Conservation (phyloP, 495 filamentous ascomycete species). For the Aspergillus ellipticus region DNA sequence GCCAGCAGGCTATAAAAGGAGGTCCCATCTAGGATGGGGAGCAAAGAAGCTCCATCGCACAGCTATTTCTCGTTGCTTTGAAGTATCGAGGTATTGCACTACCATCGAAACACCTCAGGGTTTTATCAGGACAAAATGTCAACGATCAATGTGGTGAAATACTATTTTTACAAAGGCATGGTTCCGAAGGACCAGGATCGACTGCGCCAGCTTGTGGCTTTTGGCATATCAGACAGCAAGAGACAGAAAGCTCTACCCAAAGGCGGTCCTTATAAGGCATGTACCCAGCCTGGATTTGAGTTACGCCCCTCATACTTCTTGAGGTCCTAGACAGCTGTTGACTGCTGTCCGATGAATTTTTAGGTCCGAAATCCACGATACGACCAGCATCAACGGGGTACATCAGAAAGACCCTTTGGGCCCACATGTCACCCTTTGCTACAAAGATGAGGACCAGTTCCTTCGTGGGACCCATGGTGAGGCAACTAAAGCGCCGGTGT, state of each 20-base stretch:
- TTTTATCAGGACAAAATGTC: no score
- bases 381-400: not conserved
- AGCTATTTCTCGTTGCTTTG: no score
- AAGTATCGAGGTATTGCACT: no score
- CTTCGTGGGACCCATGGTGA: constrained; percentile 2
- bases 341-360: no score
- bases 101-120: no score
- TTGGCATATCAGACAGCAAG: not conserved
- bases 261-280: not conserved
- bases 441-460: constrained; percentile 1
- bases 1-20: no score
- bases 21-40: no score
- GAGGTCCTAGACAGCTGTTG: no score
- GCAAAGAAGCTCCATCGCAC: no score
- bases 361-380: not conserved
- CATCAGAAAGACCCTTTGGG: constrained; percentile 1
- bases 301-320: no score
- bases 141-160: constrained; percentile 1
- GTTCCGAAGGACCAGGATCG: not conserved
- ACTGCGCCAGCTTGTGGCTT: not conserved
- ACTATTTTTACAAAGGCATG: not conserved
- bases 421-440: constrained; percentile 1
- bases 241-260: not conserved
- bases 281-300: no score
- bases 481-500: no score